Conservation (phyloP, 2,329 filamentous ascomycete genomes). For the Dichotomopilus funicola region DNA sequence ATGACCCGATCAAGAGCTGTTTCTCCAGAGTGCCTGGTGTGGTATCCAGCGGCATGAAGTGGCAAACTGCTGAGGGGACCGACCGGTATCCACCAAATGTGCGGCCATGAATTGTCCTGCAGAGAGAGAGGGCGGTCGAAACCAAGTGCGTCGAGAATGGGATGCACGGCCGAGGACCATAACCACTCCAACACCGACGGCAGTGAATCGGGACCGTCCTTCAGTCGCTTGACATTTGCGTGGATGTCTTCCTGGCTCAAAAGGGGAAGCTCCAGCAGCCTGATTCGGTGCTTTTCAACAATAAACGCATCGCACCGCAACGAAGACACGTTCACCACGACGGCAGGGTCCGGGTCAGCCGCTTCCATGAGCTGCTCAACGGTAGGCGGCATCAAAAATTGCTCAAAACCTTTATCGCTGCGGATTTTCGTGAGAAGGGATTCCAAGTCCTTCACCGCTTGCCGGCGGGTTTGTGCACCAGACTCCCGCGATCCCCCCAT, state of each 20-base stretch:
- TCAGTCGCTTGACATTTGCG: neutral
- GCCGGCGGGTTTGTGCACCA: neutral
- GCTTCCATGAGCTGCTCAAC: neutral
- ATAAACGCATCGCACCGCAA: neutral
- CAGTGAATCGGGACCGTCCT: neutral
- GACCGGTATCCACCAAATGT: neutral
- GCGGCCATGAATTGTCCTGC: neutral
- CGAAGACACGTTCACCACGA: neutral
- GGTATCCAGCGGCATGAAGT: neutral
- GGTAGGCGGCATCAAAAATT: neutral
- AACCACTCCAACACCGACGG: neutral
- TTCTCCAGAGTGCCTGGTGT: neutral
- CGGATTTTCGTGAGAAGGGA: neutral
- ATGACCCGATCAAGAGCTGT: neutral
- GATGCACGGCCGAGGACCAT: neutral
- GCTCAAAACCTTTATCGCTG: neutral
- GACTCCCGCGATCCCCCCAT: neutral
- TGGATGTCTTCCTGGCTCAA: neutral
- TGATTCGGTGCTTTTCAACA: neutral
- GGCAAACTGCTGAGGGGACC: neutral
- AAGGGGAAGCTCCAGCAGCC: neutral
- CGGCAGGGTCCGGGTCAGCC: neutral
- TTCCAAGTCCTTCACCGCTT: neutral
- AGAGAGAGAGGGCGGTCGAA: neutral
- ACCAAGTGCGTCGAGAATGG: neutral